These are phyloP conservation scores for Gossypium australe DNA, from an alignment of 345 rosid species.

Conservation along the genomic window DNA sequence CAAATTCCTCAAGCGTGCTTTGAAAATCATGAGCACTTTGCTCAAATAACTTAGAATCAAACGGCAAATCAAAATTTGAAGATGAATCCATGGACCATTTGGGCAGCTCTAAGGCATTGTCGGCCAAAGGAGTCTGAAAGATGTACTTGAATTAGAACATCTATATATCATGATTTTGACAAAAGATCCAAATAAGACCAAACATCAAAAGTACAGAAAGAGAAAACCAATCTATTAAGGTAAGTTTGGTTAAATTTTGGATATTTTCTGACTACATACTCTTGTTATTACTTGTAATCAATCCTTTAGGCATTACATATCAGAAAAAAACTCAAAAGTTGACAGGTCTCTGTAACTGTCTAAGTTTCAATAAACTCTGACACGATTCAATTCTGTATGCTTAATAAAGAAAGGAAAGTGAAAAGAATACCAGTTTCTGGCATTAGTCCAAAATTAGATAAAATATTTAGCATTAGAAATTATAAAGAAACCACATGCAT, in stretches of 20 bases:
- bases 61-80: constrained; percentile 38
- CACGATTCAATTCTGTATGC: neutral
- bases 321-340: neutral
- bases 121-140: constrained; percentile 39
- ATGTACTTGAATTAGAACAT: constrained; percentile 15
- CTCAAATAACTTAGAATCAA: constrained; percentile 44
- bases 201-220: constrained; percentile 1
- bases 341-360: neutral
- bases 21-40: constrained; percentile 33
- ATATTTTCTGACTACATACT: neutral
- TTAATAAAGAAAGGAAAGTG: neutral
- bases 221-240: neutral
- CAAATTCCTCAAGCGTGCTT: constrained; percentile 30
- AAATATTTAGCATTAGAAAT: neutral
- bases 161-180: constrained; percentile 1
- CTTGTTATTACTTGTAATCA: neutral
- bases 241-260: neutral
- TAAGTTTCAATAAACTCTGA: neutral
- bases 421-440: constrained; percentile 1
- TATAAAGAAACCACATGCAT: neutral
- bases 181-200: neutral
- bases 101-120: constrained; percentile 22
- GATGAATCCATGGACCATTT: constrained; percentile 33
- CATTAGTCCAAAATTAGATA: neutral
- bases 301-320: neutral